Evolutionary conservation across 2,329 filamentous ascomycete species (phyloP).

Genomic region (Colletotrichum tropicicola): DNA sequence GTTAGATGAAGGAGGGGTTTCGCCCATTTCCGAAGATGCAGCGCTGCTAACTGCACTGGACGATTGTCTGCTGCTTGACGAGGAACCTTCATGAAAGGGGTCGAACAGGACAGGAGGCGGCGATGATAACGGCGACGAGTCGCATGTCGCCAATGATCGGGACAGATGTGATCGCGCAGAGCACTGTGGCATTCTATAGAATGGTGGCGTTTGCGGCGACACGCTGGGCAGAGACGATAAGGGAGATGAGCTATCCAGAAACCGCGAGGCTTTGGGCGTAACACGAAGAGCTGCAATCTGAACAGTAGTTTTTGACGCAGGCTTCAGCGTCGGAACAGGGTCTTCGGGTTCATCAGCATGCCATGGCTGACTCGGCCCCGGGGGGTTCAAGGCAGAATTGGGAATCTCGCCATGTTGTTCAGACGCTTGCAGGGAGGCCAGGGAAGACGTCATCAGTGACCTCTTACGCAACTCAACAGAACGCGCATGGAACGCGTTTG

Average conservation of each 20-base stretch:
- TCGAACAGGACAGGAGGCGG: constrained; percentile 63
- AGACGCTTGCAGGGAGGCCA: background rate
- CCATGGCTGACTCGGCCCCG: background rate
- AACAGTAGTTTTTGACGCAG: no score
- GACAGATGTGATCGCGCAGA: background rate
- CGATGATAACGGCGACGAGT: constrained; percentile 66
- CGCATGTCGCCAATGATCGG: constrained; percentile 28
- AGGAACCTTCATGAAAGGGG: constrained; percentile 51
- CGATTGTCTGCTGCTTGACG: constrained; percentile 42
- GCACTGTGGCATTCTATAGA: background rate
- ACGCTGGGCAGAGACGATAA: constrained; percentile 44
- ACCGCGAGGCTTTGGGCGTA: constrained; percentile 1
- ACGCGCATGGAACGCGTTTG: constrained; percentile 11
- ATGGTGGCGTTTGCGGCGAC: constrained; percentile 1
- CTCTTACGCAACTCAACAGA: constrained; percentile 17
- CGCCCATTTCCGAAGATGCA: constrained; percentile 55
- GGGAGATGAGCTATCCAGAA: constrained; percentile 47
- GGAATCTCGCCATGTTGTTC: background rate
- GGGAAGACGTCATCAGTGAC: constrained; percentile 8
- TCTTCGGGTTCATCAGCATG: background rate
- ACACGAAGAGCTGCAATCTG: background rate
- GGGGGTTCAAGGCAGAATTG: background rate
- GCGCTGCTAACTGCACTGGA: constrained; percentile 47
- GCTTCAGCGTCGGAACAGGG: background rate
- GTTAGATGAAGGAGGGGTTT: constrained; percentile 50